phyloP scores from a whole-genome alignment of 1,139 yeast species.

The Protomyces gravidus region DNA sequence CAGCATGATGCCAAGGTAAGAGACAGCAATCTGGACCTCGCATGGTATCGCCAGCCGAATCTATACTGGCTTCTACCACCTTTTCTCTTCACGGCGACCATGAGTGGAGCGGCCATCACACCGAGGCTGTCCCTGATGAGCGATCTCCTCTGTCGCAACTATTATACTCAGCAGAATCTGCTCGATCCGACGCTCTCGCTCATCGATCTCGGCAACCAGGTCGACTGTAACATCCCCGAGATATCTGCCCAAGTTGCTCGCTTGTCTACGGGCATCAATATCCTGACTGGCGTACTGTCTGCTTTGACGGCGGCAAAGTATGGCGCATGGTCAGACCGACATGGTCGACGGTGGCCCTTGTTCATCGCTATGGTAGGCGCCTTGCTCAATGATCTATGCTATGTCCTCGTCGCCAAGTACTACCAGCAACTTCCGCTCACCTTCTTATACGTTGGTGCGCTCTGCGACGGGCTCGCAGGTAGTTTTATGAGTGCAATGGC shows the following conservation, averaged over 20 bases:
- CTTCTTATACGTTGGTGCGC: conserved; percentile 43
- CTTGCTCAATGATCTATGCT: conserved; percentile 28
- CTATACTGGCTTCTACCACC: conserved; percentile 32
- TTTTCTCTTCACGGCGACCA: conserved; percentile 31
- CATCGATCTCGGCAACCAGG: neutral
- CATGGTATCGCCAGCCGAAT: conserved; percentile 15
- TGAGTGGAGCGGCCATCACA: conserved; percentile 33
- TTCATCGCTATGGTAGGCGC: conserved; percentile 32
- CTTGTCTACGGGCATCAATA: conserved; percentile 29
- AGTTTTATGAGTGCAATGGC: conserved; percentile 51
- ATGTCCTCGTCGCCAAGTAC: conserved; percentile 30
- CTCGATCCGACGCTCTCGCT: neutral
- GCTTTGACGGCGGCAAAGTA: conserved; percentile 30
- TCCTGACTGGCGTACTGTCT: conserved; percentile 32
- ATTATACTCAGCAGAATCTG: conserved; percentile 23
- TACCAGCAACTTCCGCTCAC: conserved; percentile 36
- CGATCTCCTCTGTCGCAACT: conserved; percentile 30
- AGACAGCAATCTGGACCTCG: conserved; percentile 7
- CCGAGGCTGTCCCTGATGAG: conserved; percentile 32
- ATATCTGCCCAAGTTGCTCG: conserved; percentile 32
- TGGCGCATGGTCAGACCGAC: conserved; percentile 34
- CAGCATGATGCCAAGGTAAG: neutral
- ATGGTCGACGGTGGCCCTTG: conserved; percentile 33
- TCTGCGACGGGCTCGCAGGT: conserved; percentile 54
- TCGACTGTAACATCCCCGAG: conserved; percentile 33